phyloP scores from a whole-genome alignment of 331 rosid genomes.

The Quercus phellos region DNA sequence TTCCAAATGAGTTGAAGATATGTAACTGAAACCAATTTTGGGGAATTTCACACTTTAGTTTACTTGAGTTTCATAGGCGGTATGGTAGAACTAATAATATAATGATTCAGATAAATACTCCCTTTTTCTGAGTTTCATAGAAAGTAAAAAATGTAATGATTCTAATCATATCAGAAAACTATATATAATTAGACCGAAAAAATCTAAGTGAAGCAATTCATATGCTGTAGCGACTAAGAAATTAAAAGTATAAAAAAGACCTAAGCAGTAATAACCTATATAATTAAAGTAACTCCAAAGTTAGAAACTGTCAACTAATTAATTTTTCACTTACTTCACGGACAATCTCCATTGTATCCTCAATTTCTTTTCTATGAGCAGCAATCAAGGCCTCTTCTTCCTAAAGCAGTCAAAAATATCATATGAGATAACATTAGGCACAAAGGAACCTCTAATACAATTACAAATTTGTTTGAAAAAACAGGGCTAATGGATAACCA shows the following conservation, averaged over 20 bases:
- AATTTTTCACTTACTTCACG: slow-evolving; percentile 70
- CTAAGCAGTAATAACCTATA: not conserved
- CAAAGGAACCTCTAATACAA: slow-evolving; percentile 3
- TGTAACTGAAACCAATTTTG: not conserved
- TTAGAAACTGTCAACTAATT: not conserved
- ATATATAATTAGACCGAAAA: not conserved
- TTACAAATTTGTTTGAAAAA: not conserved
- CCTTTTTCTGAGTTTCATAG: not conserved
- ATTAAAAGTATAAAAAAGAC: not conserved
- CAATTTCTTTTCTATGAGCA: slow-evolving; percentile 96
- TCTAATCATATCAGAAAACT: not conserved
- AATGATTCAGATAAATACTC: not conserved
- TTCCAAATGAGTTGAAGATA: not conserved
- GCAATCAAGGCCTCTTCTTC: slow-evolving; percentile 93
- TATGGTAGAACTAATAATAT: not conserved
- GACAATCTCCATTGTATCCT: slow-evolving; percentile 97
- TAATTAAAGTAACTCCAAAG: not conserved
- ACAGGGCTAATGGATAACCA: slow-evolving; percentile 21
- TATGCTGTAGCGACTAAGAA: not conserved
- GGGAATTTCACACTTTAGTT: not conserved
- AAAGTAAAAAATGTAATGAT: not conserved
- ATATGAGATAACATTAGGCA: slow-evolving; percentile 14
- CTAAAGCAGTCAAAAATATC: slow-evolving; percentile 35
- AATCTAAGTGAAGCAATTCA: not conserved
- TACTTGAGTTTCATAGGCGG: not conserved